Evolutionary conservation across 306 rosid species (phyloP).

Genomic region (Cicer judaicum): DNA sequence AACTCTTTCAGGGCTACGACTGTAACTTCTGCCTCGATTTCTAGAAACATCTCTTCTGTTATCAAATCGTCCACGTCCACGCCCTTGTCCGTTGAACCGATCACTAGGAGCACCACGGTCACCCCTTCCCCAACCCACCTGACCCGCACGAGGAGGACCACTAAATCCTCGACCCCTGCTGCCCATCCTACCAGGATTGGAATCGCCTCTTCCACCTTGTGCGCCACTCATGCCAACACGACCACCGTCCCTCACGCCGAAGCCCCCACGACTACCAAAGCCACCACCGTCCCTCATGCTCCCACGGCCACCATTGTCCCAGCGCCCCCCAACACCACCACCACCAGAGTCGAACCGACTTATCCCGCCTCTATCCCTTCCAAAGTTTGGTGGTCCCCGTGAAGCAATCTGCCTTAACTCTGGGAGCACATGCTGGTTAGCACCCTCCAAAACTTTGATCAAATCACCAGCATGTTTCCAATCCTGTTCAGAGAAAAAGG

Average conservation of each 20-base stretch:
- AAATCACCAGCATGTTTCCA: constrained; percentile 93
- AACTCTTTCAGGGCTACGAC: constrained; percentile 93
- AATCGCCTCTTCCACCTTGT: constrained; percentile 80
- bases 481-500: constrained; percentile 96
- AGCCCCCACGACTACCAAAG: constrained; percentile 65
- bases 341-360: constrained; percentile 76
- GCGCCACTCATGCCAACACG: constrained; percentile 71
- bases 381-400: constrained; percentile 84
- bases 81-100: constrained; percentile 76
- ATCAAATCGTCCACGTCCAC: constrained; percentile 88
- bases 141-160: constrained; percentile 59
- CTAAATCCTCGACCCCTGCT: constrained; percentile 83
- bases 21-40: constrained; percentile 77
- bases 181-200: constrained; percentile 76
- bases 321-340: constrained; percentile 66
- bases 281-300: constrained; percentile 62
- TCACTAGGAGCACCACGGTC: constrained; percentile 65
- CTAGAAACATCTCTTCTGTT: constrained; percentile 70
- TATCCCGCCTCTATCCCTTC: constrained; percentile 71
- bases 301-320: constrained; percentile 66
- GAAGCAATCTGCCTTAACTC: constrained; percentile 81
- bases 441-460: constrained; percentile 96
- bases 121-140: constrained; percentile 76
- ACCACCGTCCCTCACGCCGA: constrained; percentile 61
- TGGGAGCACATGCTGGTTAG: constrained; percentile 91